Percentiles rank a stretch among this genome's conserved stretches.
phyloP scores from a whole-genome alignment of 176 grass and related monocot species.

The Saccharum spontaneum region DNA sequence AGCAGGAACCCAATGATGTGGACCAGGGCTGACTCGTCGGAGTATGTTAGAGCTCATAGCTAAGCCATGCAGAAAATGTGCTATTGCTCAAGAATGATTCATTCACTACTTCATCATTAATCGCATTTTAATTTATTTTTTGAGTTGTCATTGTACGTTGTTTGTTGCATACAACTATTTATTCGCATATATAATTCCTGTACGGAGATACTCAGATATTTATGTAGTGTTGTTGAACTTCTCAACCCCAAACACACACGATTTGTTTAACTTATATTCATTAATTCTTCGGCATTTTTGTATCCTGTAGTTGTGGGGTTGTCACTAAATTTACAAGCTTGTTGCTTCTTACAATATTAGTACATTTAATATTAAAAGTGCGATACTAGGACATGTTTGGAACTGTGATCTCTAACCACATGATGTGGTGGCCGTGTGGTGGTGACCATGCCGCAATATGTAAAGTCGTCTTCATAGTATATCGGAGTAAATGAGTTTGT shows the following conservation, averaged over 20 bases:
- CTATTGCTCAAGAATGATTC: conserved; percentile 28
- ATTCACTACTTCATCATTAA: neutral
- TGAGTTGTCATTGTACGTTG: neutral
- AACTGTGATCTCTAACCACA: too few relatives aligned
- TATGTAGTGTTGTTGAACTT: neutral
- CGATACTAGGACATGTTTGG: too few relatives aligned
- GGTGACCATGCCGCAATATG: too few relatives aligned
- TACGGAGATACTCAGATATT: neutral
- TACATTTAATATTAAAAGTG: too few relatives aligned
- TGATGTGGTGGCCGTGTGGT: too few relatives aligned
- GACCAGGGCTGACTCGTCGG: conserved; percentile 9
- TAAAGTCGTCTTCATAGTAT: too few relatives aligned
- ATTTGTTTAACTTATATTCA: too few relatives aligned
- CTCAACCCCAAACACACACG: neutral
- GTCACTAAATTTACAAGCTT: too few relatives aligned
- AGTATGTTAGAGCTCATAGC: conserved; percentile 48
- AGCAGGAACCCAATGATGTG: conserved; percentile 47
- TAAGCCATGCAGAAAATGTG: conserved; percentile 38
- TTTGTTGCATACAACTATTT: neutral
- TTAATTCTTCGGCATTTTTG: too few relatives aligned
- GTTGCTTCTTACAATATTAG: too few relatives aligned
- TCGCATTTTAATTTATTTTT: neutral
- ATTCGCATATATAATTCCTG: neutral
- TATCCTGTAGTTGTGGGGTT: too few relatives aligned
- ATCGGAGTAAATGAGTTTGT: too few relatives aligned